These are phyloP conservation scores for Ogataea minuta DNA, from an alignment of 805 yeast genomes.

Conservation along the genomic window DNA sequence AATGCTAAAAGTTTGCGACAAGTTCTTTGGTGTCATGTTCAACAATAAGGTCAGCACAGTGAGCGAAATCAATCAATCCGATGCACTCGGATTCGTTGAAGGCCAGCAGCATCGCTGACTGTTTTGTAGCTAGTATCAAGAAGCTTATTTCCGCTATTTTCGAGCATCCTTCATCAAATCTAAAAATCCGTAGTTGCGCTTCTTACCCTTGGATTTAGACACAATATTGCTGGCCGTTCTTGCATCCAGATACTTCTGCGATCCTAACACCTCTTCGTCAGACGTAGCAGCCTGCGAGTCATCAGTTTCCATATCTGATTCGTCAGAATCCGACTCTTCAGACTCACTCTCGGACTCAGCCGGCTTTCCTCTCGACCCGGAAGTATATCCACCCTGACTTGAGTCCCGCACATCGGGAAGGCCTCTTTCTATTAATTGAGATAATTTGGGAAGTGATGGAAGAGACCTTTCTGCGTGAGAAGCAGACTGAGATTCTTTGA, in stretches of 20 bases:
- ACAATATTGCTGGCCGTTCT: constrained; percentile 43
- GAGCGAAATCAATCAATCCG: constrained; percentile 62
- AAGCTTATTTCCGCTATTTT: constrained; percentile 17
- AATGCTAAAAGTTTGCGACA: constrained; percentile 82
- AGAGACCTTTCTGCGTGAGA: constrained; percentile 3
- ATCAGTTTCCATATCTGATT: constrained; percentile 24
- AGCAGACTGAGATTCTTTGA: constrained; percentile 3
- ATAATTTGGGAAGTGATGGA: constrained; percentile 42
- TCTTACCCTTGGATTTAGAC: constrained; percentile 35
- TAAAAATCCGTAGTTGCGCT: constrained; percentile 45
- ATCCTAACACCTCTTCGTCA: constrained; percentile 21
- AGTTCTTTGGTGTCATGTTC: constrained; percentile 84
- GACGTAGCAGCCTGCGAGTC: constrained; percentile 22
- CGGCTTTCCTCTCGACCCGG: background rate
- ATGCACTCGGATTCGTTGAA: constrained; percentile 82
- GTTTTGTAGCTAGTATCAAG: background rate
- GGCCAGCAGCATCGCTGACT: constrained; percentile 44
- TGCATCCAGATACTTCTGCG: constrained; percentile 39
- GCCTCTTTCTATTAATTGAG: constrained; percentile 61
- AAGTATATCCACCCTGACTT: constrained; percentile 2
- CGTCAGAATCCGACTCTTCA: constrained; percentile 30
- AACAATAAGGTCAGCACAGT: constrained; percentile 79
- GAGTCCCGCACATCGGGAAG: constrained; percentile 63
- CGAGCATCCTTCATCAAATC: constrained; percentile 48
- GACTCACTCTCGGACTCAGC: constrained; percentile 3